Percentiles rank a stretch among this genome's conserved stretches.
These are phyloP conservation scores for Colletotrichum truncatum DNA, from an alignment of 2,329 filamentous ascomycete genomes.

Conservation along the genomic window DNA sequence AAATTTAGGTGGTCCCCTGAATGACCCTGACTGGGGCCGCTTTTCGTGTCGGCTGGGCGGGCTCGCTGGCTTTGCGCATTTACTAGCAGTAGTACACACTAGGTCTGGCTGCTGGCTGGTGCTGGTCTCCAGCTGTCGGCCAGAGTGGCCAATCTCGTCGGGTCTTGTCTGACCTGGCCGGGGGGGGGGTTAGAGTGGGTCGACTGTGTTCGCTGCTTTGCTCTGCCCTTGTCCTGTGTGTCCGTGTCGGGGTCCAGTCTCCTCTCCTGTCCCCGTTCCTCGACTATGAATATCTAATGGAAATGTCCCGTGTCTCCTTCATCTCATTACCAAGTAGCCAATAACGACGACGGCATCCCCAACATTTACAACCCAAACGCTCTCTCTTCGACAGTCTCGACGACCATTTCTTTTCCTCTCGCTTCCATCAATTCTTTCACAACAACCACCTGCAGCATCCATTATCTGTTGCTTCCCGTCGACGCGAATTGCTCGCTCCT, in stretches of 20 bases:
- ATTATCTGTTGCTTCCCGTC: not conserved
- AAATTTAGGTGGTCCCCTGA: slow-evolving; percentile 27
- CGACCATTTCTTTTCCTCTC: slow-evolving; percentile 22
- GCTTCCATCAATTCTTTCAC: slow-evolving; percentile 20
- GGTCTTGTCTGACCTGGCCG: slow-evolving; percentile 7
- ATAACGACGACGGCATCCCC: slow-evolving; percentile 28
- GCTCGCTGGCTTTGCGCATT: not conserved
- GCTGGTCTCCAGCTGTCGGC: not conserved
- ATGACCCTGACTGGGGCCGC: slow-evolving; percentile 14
- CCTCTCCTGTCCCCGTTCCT: slow-evolving; percentile 3
- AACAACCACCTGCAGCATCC: slow-evolving; percentile 1
- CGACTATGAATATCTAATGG: slow-evolving; percentile 29
- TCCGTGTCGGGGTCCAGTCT: slow-evolving; percentile 21
- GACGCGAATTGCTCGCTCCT: slow-evolving; percentile 10
- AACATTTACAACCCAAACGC: slow-evolving; percentile 22
- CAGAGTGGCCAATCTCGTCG: slow-evolving; percentile 15
- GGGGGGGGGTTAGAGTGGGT: not conserved
- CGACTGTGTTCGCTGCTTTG: slow-evolving; percentile 6
- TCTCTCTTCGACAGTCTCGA: slow-evolving; percentile 17
- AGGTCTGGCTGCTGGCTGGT: not conserved
- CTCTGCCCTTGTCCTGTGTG: slow-evolving; percentile 5
- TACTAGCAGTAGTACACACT: too few relatives aligned
- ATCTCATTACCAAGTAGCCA: slow-evolving; percentile 28
- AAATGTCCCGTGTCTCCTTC: slow-evolving; percentile 28
- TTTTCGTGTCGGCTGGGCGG: slow-evolving; percentile 5